phyloP scores from a whole-genome alignment of 768 basidiomycete species.

The Lepiota subincarnata region DNA sequence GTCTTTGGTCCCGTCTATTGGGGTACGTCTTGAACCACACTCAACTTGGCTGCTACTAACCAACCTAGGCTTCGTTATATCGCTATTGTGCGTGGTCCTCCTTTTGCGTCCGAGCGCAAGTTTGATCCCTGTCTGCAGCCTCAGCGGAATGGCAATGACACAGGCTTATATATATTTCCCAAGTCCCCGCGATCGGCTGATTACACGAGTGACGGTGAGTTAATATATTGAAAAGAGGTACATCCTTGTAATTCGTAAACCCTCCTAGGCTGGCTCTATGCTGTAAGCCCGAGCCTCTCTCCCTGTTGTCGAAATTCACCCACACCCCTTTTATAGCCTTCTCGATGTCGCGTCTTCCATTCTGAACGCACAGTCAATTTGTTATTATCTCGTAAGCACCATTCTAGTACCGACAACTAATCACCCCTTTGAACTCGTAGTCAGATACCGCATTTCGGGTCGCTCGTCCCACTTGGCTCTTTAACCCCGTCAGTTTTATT shows the following conservation, averaged over 20 bases:
- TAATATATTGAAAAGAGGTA: too few relatives aligned
- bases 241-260: too few relatives aligned
- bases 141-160: constrained; percentile 36
- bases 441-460: constrained; percentile 43
- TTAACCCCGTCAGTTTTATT: constrained; percentile 39
- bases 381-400: constrained; percentile 35
- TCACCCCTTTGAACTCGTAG: too few relatives aligned
- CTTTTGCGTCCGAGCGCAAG: neutral
- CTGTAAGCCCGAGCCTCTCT: constrained; percentile 16
- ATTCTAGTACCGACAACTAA: too few relatives aligned
- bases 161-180: constrained; percentile 40
- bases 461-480: constrained; percentile 30
- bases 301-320: too few relatives aligned
- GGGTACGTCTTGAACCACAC: constrained; percentile 18
- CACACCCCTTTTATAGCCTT: too few relatives aligned
- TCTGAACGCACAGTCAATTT: constrained; percentile 39
- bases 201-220: constrained; percentile 29
- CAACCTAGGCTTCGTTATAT: constrained; percentile 25
- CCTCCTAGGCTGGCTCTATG: constrained; percentile 23
- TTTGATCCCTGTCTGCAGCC: constrained; percentile 16
- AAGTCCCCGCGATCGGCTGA: constrained; percentile 20
- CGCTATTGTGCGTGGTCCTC: constrained; percentile 22
- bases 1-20: constrained; percentile 30
- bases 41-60: too few relatives aligned
- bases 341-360: constrained; percentile 36